These are phyloP conservation scores for Taiozyma sp. DNA, from an alignment of 1,139 yeast genomes.

Conservation along the genomic window DNA sequence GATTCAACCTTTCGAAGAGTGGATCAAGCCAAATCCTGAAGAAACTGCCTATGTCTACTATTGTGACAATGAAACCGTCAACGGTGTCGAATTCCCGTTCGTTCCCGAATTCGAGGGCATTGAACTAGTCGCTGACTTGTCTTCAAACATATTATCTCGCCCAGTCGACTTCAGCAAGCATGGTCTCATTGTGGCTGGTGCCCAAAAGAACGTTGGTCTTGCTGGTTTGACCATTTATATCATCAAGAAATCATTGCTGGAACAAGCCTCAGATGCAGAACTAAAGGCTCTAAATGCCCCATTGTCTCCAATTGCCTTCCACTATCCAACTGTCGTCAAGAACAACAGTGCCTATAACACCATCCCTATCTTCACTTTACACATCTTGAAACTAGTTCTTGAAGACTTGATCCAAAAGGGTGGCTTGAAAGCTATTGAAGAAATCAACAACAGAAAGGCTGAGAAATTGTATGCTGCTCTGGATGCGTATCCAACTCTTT, in stretches of 20 bases:
- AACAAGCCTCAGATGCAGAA: conserved; percentile 59
- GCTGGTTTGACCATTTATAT: conserved; percentile 94
- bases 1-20: conserved; percentile 62
- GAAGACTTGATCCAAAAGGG: conserved; percentile 37
- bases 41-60: conserved; percentile 79
- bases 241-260: conserved; percentile 71
- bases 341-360: conserved; percentile 95
- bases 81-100: conserved; percentile 79
- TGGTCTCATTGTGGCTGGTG: conserved; percentile 93
- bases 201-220: conserved; percentile 94
- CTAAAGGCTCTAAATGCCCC: conserved; percentile 59
- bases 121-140: conserved; percentile 89
- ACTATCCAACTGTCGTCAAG: conserved; percentile 77
- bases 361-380: conserved; percentile 87
- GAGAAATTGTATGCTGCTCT: conserved; percentile 53
- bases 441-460: conserved; percentile 55
- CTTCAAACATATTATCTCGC: conserved; percentile 85
- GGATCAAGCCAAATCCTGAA: conserved; percentile 44
- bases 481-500: conserved; percentile 61
- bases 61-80: conserved; percentile 95
- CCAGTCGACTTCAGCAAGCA: conserved; percentile 74
- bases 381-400: conserved; percentile 75
- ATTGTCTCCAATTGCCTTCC: conserved; percentile 81
- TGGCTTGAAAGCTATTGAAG: conserved; percentile 50
- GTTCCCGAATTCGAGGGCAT: conserved; percentile 51